These are phyloP conservation scores for Lecanosticta acicola DNA, from an alignment of 2,329 filamentous ascomycete genomes.

Conservation along the genomic window DNA sequence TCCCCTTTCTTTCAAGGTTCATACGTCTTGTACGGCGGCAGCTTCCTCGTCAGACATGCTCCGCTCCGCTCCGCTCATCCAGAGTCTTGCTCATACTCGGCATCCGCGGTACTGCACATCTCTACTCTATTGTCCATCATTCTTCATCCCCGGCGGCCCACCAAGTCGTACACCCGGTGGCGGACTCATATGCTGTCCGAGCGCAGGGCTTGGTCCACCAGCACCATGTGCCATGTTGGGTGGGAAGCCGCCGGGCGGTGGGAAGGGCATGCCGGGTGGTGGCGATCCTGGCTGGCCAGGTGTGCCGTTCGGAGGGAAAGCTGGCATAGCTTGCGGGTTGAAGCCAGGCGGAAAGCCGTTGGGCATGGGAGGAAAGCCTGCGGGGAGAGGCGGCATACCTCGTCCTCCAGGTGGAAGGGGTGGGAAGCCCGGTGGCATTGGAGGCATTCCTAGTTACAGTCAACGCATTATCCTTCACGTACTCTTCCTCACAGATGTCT, in stretches of 20 bases:
- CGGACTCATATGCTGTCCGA: conserved; percentile 12
- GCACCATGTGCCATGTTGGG: conserved; percentile 20
- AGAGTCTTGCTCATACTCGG: no score
- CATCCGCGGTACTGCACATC: no score
- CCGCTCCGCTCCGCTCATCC: no score
- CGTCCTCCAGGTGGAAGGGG: conserved; percentile 19
- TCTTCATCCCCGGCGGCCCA: conserved; percentile 1
- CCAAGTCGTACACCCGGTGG: conserved; percentile 6
- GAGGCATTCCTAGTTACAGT: conserved; percentile 17
- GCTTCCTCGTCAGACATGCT: no score
- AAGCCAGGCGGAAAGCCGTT: conserved; percentile 34
- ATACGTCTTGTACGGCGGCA: no score
- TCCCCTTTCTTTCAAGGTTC: no score
- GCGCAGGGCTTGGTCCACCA: conserved; percentile 3
- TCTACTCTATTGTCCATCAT: not conserved
- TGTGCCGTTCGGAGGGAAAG: conserved; percentile 35
- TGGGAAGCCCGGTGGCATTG: conserved; percentile 23
- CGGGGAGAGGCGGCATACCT: conserved; percentile 28
- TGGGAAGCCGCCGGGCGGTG: conserved; percentile 21
- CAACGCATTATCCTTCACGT: not conserved
- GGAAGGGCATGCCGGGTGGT: conserved; percentile 25
- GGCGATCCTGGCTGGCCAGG: conserved; percentile 28
- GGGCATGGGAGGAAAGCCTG: conserved; percentile 31
- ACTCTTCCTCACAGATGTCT: not conserved
- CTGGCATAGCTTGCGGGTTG: conserved; percentile 32